A percentile compares a stretch with the other conserved stretches of the same genome.
phyloP scores from a whole-genome alignment of 257 asterid species.

The Fraxinus americana region DNA sequence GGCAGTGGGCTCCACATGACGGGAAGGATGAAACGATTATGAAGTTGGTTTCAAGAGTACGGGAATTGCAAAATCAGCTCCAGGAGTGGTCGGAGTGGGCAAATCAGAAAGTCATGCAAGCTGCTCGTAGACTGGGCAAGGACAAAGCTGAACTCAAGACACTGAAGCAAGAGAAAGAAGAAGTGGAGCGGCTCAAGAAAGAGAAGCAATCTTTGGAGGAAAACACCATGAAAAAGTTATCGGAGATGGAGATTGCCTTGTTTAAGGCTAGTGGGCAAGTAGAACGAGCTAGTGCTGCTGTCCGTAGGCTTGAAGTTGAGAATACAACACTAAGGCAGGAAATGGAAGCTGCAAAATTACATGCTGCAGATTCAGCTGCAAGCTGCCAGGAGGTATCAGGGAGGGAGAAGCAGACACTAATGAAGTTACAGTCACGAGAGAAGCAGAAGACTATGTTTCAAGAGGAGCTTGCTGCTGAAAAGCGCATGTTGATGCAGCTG shows the following conservation, averaged over 20 bases:
- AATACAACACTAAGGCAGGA: constrained; percentile 64
- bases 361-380: constrained; percentile 75
- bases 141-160: constrained; percentile 88
- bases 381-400: constrained; percentile 71
- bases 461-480: constrained; percentile 81
- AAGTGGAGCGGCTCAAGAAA: constrained; percentile 80
- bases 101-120: constrained; percentile 95
- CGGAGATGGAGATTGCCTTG: constrained; percentile 86
- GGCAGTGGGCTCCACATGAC: constrained; percentile 59
- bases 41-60: constrained; percentile 70
- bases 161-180: constrained; percentile 89
- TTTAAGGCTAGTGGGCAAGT: constrained; percentile 83
- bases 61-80: constrained; percentile 77
- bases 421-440: constrained; percentile 81
- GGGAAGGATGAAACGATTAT: constrained; percentile 79
- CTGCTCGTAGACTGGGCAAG: constrained; percentile 39
- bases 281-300: constrained; percentile 69
- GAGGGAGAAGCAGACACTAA: constrained; percentile 75
- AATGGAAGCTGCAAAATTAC: constrained; percentile 78
- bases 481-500: constrained; percentile 42
- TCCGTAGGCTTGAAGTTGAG: constrained; percentile 72
- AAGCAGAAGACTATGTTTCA: constrained; percentile 70
- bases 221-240: constrained; percentile 71
- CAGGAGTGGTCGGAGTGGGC: constrained; percentile 99
- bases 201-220: constrained; percentile 79